Percentiles rank a stretch among this genome's conserved stretches.
Conservation (phyloP, 257 asterid species). For the Lavandula angustifolia region DNA sequence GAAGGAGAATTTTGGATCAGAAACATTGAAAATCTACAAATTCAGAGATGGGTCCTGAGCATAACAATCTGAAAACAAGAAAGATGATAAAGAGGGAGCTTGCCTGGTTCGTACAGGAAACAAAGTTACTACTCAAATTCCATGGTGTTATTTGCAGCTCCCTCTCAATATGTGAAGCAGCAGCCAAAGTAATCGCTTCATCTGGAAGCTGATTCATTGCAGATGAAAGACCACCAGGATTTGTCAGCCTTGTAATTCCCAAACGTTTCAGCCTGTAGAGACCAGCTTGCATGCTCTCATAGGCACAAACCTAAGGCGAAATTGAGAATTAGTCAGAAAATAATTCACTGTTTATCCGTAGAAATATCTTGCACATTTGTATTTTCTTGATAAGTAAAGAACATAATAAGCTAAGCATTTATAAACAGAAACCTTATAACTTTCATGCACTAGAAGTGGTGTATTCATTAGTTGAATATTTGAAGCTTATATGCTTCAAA, state of each 20-base stretch:
- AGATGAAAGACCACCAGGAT: constrained; percentile 81
- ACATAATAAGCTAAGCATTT: background rate
- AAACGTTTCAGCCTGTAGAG: constrained; percentile 82
- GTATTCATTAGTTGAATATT: background rate
- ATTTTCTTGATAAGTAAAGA: no score
- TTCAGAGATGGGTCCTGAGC: background rate
- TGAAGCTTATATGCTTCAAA: constrained; percentile 6
- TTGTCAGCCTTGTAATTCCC: constrained; percentile 83
- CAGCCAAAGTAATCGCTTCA: constrained; percentile 98
- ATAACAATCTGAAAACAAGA: constrained; percentile 13
- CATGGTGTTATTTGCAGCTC: constrained; percentile 99
- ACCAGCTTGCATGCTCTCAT: constrained; percentile 99
- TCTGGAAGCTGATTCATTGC: constrained; percentile 99
- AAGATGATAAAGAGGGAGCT: constrained; percentile 24
- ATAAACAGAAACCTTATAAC: background rate
- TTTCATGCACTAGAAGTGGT: background rate
- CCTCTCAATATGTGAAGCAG: constrained; percentile 98
- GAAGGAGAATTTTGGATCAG: background rate
- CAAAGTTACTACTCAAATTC: constrained; percentile 93
- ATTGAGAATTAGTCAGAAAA: constrained; percentile 14
- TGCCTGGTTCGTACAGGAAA: constrained; percentile 94
- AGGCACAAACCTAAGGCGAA: constrained; percentile 78
- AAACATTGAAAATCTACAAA: no score
- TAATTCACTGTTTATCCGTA: no score
- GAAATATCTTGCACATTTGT: no score